phyloP scores from a whole-genome alignment of 495 filamentous ascomycete genomes.

The Neurospora sp. region DNA sequence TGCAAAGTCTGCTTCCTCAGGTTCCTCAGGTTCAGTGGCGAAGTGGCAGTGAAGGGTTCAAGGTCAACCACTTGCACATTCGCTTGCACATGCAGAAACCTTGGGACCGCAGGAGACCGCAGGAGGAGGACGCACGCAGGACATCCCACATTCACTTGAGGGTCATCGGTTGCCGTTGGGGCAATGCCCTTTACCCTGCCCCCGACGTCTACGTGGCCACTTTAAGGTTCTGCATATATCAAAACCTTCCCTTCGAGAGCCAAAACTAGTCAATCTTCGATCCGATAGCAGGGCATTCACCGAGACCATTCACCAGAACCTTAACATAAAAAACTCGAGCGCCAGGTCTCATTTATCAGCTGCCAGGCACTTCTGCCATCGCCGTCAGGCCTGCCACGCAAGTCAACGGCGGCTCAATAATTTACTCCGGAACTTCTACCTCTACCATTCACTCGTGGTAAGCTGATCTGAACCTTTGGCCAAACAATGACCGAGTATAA shows the following conservation, averaged over 20 bases:
- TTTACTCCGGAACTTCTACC: neutral
- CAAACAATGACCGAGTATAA: neutral
- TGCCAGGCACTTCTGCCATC: neutral
- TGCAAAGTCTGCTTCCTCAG: neutral
- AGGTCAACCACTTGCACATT: neutral
- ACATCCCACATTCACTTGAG: neutral
- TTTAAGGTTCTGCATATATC: neutral
- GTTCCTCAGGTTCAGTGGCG: neutral
- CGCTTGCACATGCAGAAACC: neutral
- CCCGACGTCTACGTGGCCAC: neutral
- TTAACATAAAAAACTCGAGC: neutral
- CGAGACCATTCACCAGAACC: neutral
- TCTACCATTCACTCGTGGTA: neutral
- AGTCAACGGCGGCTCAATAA: neutral
- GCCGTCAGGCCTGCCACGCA: neutral
- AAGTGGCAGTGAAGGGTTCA: neutral
- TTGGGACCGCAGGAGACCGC: neutral
- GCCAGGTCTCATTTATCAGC: neutral
- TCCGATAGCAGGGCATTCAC: neutral
- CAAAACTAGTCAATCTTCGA: no score
- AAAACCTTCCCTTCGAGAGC: neutral
- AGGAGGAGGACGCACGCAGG: neutral
- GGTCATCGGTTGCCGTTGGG: neutral
- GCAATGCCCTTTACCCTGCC: neutral
- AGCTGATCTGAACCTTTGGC: neutral